Percentiles rank a stretch among this genome's conserved stretches.
Evolutionary conservation across 345 rosid species (phyloP).

Genomic region (Citrus unshiu): DNA sequence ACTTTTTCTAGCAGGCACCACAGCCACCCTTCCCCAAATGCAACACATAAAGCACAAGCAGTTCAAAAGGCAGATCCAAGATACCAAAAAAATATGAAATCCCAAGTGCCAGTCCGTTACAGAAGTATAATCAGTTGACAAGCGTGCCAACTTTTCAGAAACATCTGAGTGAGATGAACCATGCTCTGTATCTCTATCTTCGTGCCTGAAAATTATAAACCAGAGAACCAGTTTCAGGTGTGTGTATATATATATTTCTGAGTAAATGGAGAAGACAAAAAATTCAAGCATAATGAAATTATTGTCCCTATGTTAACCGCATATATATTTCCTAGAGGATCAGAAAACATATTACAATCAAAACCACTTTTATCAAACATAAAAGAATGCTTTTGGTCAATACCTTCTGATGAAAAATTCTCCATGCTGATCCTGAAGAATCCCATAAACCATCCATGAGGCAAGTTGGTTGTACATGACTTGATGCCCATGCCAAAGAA

Average conservation of each 20-base stretch:
- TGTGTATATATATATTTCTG: not conserved
- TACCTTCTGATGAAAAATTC: constrained; percentile 91
- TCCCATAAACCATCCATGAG: constrained; percentile 95
- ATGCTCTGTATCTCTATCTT: constrained; percentile 59
- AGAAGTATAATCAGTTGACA: constrained; percentile 71
- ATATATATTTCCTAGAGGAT: not conserved
- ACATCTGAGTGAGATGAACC: constrained; percentile 54
- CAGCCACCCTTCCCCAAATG: not conserved
- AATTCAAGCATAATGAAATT: not conserved
- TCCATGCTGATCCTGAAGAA: constrained; percentile 90
- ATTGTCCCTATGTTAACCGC: not conserved
- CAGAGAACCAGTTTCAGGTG: constrained; percentile 1
- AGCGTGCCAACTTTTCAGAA: constrained; percentile 57
- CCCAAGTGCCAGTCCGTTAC: constrained; percentile 96
- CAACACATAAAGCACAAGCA: not conserved
- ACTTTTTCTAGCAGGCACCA: not conserved
- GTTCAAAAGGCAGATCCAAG: not conserved
- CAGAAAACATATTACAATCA: not conserved
- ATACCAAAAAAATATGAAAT: constrained; percentile 87
- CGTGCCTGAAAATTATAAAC: constrained; percentile 59
- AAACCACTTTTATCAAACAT: not conserved
- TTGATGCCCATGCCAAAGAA: constrained; percentile 98
- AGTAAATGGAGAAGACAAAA: not conserved
- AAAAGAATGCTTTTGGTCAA: not conserved
- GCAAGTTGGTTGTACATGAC: constrained; percentile 95